A percentile compares a stretch with the other conserved stretches of the same genome.
phyloP scores from a whole-genome alignment of 2,329 filamentous ascomycete species.

The Lachnellula willkommii region DNA sequence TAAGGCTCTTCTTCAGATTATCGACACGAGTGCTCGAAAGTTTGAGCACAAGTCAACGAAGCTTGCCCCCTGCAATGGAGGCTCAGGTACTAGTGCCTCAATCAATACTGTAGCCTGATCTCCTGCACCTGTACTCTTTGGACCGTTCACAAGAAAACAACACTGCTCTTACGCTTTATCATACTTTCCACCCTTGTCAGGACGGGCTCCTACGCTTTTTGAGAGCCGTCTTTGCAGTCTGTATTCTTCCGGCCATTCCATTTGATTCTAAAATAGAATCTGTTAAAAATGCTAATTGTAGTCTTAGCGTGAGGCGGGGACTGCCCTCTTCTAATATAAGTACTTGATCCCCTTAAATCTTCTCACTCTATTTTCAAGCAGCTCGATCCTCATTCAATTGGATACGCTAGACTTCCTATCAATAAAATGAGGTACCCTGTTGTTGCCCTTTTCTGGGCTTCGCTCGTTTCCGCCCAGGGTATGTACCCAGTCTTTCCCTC shows the following conservation, averaged over 20 bases:
- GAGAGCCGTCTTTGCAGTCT: no score
- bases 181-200: no score
- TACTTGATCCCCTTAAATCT: neutral
- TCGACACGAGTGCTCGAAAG: no score
- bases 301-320: neutral
- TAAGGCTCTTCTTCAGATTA: neutral
- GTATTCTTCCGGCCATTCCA: neutral
- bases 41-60: no score
- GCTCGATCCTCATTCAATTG: neutral
- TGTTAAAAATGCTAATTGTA: neutral
- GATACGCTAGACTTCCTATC: neutral
- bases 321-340: neutral
- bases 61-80: no score
- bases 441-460: neutral
- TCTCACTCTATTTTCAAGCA: neutral
- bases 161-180: no score
- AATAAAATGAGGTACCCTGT: constrained; percentile 1
- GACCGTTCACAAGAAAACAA: neutral
- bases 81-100: no score
- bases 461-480: constrained; percentile 1
- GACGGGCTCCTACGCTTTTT: no score
- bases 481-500: neutral
- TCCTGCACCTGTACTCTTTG: no score
- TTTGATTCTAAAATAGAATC: neutral
- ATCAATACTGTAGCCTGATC: no score